Percentiles rank a stretch among this genome's conserved stretches.
phyloP scores from a whole-genome alignment of 345 rosid species.

The Eucalyptus coolabah region DNA sequence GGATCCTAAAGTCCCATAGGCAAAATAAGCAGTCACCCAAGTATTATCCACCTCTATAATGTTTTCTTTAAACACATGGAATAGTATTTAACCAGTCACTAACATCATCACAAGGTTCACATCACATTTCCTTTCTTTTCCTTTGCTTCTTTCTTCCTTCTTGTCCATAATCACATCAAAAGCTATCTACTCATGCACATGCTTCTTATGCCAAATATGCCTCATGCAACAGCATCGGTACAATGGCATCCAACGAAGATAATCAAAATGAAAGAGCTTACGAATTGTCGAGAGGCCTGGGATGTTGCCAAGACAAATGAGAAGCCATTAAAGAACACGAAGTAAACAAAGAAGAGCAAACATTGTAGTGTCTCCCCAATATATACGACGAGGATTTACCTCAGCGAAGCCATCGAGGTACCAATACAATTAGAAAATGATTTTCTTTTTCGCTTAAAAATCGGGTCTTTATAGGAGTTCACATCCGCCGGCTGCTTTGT shows the following conservation, averaged over 20 bases:
- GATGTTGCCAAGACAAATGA: constrained; percentile 10
- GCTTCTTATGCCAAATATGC: neutral
- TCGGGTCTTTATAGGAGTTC: neutral
- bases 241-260: neutral
- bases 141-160: neutral
- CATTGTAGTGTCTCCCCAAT: neutral
- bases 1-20: neutral
- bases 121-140: neutral
- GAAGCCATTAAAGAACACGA: constrained; percentile 29
- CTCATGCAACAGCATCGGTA: neutral
- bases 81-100: neutral
- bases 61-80: neutral
- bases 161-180: neutral
- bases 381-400: neutral
- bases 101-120: neutral
- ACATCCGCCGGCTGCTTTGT: neutral
- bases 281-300: constrained; percentile 6
- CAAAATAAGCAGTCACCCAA: neutral
- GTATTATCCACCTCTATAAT: neutral
- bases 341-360: neutral
- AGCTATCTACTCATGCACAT: neutral
- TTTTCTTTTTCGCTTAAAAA: neutral
- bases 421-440: neutral
- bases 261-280: constrained; percentile 6
- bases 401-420: neutral